These are phyloP conservation scores for Fusarium sp. DNA, from an alignment of 2,329 filamentous ascomycete species.

Conservation along the genomic window DNA sequence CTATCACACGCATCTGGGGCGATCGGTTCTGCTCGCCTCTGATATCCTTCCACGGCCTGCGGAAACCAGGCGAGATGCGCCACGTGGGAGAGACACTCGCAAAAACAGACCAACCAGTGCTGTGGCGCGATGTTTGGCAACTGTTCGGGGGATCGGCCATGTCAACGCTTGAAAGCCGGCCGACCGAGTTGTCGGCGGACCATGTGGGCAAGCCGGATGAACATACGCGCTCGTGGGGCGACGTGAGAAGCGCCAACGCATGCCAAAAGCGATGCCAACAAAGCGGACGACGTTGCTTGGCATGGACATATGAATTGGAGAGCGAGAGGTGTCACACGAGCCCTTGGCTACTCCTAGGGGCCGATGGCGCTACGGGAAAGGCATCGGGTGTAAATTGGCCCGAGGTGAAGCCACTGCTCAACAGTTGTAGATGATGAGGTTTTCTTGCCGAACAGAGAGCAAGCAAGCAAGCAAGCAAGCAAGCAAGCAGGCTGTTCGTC, in stretches of 20 bases:
- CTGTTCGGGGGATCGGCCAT: conserved; percentile 57
- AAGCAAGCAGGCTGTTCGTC: conserved; percentile 4
- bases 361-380: conserved; percentile 37
- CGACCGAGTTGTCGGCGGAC: conserved; percentile 54
- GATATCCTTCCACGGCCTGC: conserved; percentile 62
- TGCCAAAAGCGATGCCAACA: conserved; percentile 56
- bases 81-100: conserved; percentile 55
- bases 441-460: background rate
- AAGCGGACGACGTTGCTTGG: conserved; percentile 55
- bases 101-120: conserved; percentile 51
- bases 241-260: conserved; percentile 52
- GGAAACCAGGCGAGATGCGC: conserved; percentile 56
- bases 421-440: conserved; percentile 36
- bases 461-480: conserved; percentile 2
- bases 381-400: conserved; percentile 49
- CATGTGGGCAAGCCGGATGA: conserved; percentile 62
- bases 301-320: conserved; percentile 60
- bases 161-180: conserved; percentile 49
- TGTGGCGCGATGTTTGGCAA: conserved; percentile 61
- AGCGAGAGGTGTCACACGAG: conserved; percentile 55
- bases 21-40: conserved; percentile 65
- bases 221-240: conserved; percentile 49
- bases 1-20: conserved; percentile 57
- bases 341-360: conserved; percentile 61
- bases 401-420: conserved; percentile 41